Evolutionary conservation across 805 yeast genomes (phyloP), one percentile per base, ranked within the genome.

Genomic region (Starmerella floricola): DNA sequence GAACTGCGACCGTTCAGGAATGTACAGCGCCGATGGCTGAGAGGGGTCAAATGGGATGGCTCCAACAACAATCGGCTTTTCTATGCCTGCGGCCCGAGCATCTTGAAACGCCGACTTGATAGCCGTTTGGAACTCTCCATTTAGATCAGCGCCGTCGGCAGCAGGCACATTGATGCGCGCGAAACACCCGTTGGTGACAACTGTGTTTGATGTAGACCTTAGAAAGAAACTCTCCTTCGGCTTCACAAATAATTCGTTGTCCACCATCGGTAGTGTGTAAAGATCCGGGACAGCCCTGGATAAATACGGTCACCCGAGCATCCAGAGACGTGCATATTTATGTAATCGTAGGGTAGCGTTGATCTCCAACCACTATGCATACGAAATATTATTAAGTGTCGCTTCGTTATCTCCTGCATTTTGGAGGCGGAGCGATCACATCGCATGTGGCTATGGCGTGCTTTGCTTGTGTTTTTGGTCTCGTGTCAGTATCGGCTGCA

Each of bases 11-110:
- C 33, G 13, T 17, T 36, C 27, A 16, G 49, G 49, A 2, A 46
- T 24, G 20, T 24, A 46, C 3, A 46, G 27, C 2, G 46, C 47
- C 16, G 36, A 30, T 1, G 20, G 27, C n/a, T 40, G 30, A 11
- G 34, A 13, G 2, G 49, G 39, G 27, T 46, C 47, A 17, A 46
- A 46, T 2, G 49, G 49, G n/a, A 46, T 46, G 3, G 42, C 44
- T 6, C 49, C 49, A 10, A 40, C 47, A 2, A 43, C 35, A 8
- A 46, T 33, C 2, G 49, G 49, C 5, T 44, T 27, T n/a, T 36
- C 34, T 8, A 46, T 40, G 2, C 49, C 49, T 2, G 41, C 46
- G 3, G 15, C 20, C 11, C 27, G 15, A 6, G 49, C 49, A 24
- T 32, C 32, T 2, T 12, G 13, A 6, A 46, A 29, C 1, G 49